Base-by-base conservation (phyloP, 805 yeast species). In the Torulaspora quercuum region DNA sequence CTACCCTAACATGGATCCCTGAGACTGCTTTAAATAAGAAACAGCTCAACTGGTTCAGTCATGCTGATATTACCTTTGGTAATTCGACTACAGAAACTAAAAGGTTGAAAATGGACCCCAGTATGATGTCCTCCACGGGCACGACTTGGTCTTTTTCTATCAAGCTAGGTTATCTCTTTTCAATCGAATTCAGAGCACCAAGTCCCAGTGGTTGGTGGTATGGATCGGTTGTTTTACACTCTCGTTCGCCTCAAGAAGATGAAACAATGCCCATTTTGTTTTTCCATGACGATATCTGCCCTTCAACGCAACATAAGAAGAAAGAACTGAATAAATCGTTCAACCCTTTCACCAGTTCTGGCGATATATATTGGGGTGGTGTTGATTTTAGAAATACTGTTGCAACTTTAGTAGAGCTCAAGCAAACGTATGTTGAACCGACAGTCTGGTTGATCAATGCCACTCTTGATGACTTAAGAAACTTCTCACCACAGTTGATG, bases 291-390 rank as follows among this genome's bases (percentile, higher is more conserved):
- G 82, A 84, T 37, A 89, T 84, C 49, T 76, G 82, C 21, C 80
- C 85, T 5, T 82, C 90, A 25, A 86, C 95, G 0, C 64, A 72
- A 33, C 62, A 72, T 42, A 80, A 75, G 45, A 82, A 78, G 45
- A 72, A 74, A 33, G 55, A 74, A 35, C 72, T 80, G 35, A 76
- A 75, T 48, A 75, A 76, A 50, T 65, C 73, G 9, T 87, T 89
- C 57, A 84, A 82, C 41, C 88, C 95, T 0, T 89, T 87, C 57
- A 74, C 75, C 10, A 67, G 68, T 24, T 59, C 65, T 1, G 68
- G 67, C 16, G 72, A 69, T 22, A 57, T 86, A 25, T 83, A 79
- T 48, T 92, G 97, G 97, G 98, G 99, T 13, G 99, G 97, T 1
- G 75, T 73, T 27, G 82, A 84, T 48, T 80, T 92, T 41, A 61